Conservation (phyloP, 176 grass and related monocot genomes). For the Triticum timopheevii region DNA sequence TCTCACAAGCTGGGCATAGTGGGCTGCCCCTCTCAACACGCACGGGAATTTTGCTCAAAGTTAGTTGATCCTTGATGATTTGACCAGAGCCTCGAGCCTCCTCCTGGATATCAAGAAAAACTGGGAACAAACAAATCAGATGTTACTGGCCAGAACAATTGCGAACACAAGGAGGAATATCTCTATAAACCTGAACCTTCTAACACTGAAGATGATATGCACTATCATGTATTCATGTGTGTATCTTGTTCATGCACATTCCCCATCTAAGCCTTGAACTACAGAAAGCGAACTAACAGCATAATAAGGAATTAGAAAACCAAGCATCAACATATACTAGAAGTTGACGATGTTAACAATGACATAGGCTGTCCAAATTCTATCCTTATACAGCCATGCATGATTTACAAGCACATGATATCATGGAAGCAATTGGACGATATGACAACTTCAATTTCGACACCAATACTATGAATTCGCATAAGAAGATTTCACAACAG, state of each 20-base stretch:
- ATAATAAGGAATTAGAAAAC: neutral
- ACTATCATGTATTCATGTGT: neutral
- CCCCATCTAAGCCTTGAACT: neutral
- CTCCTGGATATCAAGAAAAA: conserved; percentile 24
- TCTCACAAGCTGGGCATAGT: conserved; percentile 56
- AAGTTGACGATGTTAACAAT: neutral
- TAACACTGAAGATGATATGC: neutral
- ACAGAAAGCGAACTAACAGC: neutral
- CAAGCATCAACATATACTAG: neutral
- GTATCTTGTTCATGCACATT: neutral
- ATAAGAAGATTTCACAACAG: neutral
- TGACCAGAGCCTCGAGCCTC: neutral
- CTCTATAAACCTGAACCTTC: neutral
- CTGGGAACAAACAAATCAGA: neutral
- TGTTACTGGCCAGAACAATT: neutral
- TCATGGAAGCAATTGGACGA: neutral
- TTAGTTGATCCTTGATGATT: neutral
- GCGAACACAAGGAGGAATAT: neutral
- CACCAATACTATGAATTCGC: neutral
- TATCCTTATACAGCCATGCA: neutral
- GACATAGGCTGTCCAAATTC: neutral
- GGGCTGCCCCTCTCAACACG: conserved; percentile 23
- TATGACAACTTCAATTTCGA: neutral
- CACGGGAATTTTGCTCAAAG: conserved; percentile 31
- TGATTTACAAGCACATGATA: neutral